phyloP scores from a whole-genome alignment of 164 flowering plant genomes.

The Vitis vinifera region DNA sequence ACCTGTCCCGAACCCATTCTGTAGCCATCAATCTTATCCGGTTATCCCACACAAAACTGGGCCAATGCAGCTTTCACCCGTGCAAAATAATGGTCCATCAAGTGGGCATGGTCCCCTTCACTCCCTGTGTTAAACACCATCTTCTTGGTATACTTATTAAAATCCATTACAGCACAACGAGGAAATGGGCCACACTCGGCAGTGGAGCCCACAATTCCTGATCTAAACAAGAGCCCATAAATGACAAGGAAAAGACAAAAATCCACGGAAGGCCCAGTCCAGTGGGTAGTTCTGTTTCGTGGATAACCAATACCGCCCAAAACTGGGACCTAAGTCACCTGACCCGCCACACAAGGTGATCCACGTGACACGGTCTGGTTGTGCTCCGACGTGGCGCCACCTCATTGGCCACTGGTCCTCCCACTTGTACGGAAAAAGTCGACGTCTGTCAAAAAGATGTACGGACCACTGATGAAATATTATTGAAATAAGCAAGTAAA shows the following conservation, averaged over 20 bases:
- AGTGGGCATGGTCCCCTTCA: too few species aligned
- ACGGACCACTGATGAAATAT: not conserved
- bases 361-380: constrained; percentile 21
- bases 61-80: too few species aligned
- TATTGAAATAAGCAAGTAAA: too few species aligned
- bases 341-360: not conserved
- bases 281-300: too few species aligned
- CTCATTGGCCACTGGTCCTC: constrained; percentile 2
- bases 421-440: constrained; percentile 15
- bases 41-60: too few species aligned
- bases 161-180: too few species aligned
- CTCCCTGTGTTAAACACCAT: too few species aligned
- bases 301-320: not conserved
- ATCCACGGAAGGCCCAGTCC: not conserved
- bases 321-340: not conserved
- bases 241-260: not conserved
- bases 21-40: too few species aligned
- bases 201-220: not conserved
- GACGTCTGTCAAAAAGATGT: not conserved
- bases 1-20: too few species aligned
- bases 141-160: too few species aligned
- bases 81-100: too few species aligned
- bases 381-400: not conserved
- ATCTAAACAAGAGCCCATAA: not conserved
- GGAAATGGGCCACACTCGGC: too few species aligned